Evolutionary conservation across 2,329 filamentous ascomycete genomes (phyloP).

Genomic region (Fusarium sp.): DNA sequence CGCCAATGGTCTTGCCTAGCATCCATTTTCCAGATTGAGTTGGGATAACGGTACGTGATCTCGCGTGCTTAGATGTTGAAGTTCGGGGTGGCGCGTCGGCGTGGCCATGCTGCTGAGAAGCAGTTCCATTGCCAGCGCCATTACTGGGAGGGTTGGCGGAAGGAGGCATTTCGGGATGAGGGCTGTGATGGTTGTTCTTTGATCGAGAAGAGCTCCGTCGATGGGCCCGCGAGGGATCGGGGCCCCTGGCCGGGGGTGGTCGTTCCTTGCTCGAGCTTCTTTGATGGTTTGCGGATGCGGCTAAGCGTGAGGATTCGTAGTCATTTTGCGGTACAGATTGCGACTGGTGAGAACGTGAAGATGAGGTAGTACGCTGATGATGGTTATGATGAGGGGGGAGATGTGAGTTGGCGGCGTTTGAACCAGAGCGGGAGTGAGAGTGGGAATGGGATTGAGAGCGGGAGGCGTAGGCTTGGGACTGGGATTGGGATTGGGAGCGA

Average conservation of each 20-base stretch:
- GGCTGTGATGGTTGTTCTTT: constrained; percentile 48
- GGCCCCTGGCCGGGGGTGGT: constrained; percentile 61
- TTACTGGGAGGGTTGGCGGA: constrained; percentile 62
- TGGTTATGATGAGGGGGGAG: constrained; percentile 40
- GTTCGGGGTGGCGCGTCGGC: constrained; percentile 50
- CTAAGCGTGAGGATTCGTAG: constrained; percentile 76
- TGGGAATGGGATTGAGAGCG: constrained; percentile 37
- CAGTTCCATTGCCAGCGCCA: constrained; percentile 61
- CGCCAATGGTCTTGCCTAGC: constrained; percentile 94
- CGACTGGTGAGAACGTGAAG: constrained; percentile 53
- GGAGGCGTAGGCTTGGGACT: constrained; percentile 30
- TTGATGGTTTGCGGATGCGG: constrained; percentile 63
- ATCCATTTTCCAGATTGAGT: constrained; percentile 93
- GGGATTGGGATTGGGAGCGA: constrained; percentile 31
- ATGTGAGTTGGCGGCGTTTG: constrained; percentile 43
- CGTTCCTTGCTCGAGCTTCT: constrained; percentile 73
- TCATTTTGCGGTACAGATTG: constrained; percentile 69
- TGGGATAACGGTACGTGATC: constrained; percentile 83
- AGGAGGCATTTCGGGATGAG: constrained; percentile 59
- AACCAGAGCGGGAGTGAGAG: constrained; percentile 37
- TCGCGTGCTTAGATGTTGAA: constrained; percentile 60
- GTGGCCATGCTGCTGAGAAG: constrained; percentile 54
- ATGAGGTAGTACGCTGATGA: constrained; percentile 53
- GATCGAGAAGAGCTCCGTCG: constrained; percentile 63
- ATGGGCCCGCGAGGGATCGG: constrained; percentile 58